Evolutionary conservation across 768 basidiomycete species (phyloP).

Genomic region (Termitomyces sp.): DNA sequence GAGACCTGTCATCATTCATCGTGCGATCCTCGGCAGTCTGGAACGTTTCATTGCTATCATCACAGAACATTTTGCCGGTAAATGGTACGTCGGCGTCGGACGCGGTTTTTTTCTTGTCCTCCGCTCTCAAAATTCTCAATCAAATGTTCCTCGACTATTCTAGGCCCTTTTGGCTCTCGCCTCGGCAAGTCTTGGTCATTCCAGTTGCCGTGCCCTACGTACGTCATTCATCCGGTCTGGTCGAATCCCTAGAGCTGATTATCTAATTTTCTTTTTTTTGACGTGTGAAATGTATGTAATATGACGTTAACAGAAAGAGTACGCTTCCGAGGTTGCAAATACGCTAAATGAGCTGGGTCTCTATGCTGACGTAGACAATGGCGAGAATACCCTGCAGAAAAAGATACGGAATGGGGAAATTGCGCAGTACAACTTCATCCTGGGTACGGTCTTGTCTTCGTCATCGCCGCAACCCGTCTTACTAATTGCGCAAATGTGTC

Average conservation of each 20-base stretch:
- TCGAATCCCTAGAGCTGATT: constrained; percentile 9
- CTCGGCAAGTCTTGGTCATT: constrained; percentile 92
- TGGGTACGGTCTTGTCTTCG: constrained; percentile 53
- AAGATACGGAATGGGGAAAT: constrained; percentile 97
- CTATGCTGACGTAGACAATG: constrained; percentile 89
- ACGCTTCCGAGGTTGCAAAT: constrained; percentile 76
- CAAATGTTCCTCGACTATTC: background rate
- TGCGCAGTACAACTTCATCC: constrained; percentile 96
- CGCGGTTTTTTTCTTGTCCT: background rate
- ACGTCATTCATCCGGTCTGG: constrained; percentile 25
- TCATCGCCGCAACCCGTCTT: background rate
- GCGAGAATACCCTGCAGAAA: constrained; percentile 89
- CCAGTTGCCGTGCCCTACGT: constrained; percentile 90
- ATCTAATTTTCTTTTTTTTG: background rate
- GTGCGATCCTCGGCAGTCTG: constrained; percentile 89
- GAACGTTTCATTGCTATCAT: constrained; percentile 97
- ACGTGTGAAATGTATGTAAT: background rate
- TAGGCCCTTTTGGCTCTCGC: constrained; percentile 98
- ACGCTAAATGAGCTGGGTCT: constrained; percentile 65
- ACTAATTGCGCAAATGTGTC: background rate
- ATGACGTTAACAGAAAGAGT: constrained; percentile 61
- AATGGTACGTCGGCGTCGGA: constrained; percentile 59
- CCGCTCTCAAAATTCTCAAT: background rate
- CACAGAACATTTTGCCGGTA: constrained; percentile 95
- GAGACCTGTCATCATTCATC: constrained; percentile 96